These are phyloP conservation scores for Trichomonascus vanleenenianus DNA, from an alignment of 805 yeast genomes.

Conservation along the genomic window DNA sequence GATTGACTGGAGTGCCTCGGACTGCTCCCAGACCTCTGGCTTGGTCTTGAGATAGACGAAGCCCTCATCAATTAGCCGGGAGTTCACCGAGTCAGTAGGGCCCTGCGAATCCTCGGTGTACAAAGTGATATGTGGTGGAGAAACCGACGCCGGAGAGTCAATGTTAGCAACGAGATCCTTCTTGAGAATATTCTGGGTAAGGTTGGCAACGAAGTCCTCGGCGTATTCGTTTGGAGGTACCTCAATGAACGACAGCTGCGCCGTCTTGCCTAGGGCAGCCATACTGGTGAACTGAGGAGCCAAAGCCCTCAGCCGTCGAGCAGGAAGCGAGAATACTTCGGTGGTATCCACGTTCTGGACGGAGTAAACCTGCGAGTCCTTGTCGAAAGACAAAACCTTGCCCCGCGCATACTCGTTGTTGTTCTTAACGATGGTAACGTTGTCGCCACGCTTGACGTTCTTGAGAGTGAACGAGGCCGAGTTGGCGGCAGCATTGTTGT, in stretches of 20 bases:
- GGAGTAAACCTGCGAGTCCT: constrained; percentile 35
- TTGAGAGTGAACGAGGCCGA: constrained; percentile 21
- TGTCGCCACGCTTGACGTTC: constrained; percentile 43
- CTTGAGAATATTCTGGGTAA: constrained; percentile 47
- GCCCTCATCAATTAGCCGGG: constrained; percentile 50
- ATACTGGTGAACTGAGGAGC: constrained; percentile 42
- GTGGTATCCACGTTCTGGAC: constrained; percentile 62
- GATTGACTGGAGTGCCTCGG: constrained; percentile 27
- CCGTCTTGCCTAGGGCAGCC: constrained; percentile 51
- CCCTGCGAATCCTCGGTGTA: constrained; percentile 51
- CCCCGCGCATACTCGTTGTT: constrained; percentile 57
- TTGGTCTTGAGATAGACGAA: constrained; percentile 42
- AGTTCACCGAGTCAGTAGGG: constrained; percentile 52
- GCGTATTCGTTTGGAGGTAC: constrained; percentile 56
- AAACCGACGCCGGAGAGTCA: constrained; percentile 27
- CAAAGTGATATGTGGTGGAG: constrained; percentile 36
- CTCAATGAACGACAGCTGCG: constrained; percentile 43
- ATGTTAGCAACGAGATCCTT: constrained; percentile 49
- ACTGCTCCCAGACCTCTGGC: constrained; percentile 30
- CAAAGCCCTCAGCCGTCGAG: constrained; percentile 41
- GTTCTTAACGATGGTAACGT: constrained; percentile 43
- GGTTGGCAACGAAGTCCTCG: constrained; percentile 43
- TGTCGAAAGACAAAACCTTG: constrained; percentile 40
- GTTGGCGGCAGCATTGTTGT: constrained; percentile 27
- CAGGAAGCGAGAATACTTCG: constrained; percentile 38